A percentile compares a stretch with the other conserved stretches of the same genome.
Evolutionary conservation across 1,139 yeast genomes (phyloP).

Genomic region (Candida sojae): DNA sequence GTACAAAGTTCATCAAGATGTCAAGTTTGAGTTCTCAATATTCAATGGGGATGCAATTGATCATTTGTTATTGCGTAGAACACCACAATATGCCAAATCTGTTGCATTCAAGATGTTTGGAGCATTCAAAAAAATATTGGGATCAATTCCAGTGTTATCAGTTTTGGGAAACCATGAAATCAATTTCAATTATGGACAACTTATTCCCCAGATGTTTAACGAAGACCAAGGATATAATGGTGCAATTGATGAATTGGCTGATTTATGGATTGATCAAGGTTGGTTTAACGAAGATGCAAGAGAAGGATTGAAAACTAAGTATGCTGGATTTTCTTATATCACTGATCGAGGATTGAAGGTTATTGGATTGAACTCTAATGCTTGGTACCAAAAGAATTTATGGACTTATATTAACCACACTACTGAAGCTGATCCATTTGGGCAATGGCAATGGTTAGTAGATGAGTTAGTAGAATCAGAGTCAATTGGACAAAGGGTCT

Average conservation of each 20-base stretch:
- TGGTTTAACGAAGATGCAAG: slow-evolving; percentile 32
- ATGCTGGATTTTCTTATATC: slow-evolving; percentile 62
- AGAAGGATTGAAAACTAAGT: slow-evolving; percentile 37
- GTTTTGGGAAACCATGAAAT: neutral
- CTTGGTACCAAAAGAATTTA: slow-evolving; percentile 64
- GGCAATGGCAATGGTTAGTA: slow-evolving; percentile 61
- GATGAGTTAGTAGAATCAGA: slow-evolving; percentile 65
- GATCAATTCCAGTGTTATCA: neutral
- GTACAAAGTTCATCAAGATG: slow-evolving; percentile 30
- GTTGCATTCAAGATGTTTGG: neutral
- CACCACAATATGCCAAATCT: neutral
- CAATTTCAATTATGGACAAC: neutral
- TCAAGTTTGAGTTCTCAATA: slow-evolving; percentile 56
- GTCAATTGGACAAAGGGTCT: slow-evolving; percentile 57
- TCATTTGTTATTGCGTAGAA: slow-evolving; percentile 27
- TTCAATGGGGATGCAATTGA: slow-evolving; percentile 75
- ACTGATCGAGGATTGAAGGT: slow-evolving; percentile 61
- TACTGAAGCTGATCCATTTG: slow-evolving; percentile 60
- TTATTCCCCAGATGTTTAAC: neutral
- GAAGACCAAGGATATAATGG: slow-evolving; percentile 53
- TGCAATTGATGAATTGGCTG: slow-evolving; percentile 60
- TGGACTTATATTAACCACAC: slow-evolving; percentile 61
- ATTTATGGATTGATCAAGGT: slow-evolving; percentile 52
- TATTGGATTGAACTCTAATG: slow-evolving; percentile 65
- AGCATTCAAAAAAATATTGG: neutral